Conservation (phyloP, 1,284 basidiomycete genomes). For the Fomitopsis palustris region DNA sequence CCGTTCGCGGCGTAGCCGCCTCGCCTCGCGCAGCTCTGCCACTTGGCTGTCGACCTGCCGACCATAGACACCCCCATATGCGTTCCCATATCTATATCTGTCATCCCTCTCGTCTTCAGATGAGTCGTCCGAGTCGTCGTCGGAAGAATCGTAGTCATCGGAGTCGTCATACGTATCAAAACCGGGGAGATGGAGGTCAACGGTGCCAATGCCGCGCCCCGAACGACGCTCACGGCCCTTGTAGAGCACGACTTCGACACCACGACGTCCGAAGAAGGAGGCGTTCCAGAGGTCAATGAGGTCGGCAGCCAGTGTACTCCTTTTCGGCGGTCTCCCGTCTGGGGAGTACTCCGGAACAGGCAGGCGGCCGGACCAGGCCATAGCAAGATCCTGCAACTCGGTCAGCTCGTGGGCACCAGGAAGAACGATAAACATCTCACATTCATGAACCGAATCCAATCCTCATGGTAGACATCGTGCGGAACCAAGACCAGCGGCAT, state of each 20-base stretch:
- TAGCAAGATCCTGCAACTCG: conserved; percentile 53
- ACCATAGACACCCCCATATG: conserved; percentile 35
- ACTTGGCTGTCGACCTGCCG: conserved; percentile 28
- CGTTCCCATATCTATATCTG: conserved; percentile 29
- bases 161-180: conserved; percentile 40
- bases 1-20: conserved; percentile 45
- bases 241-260: conserved; percentile 70
- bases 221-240: conserved; percentile 73
- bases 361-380: conserved; percentile 70
- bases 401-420: conserved; percentile 5
- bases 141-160: conserved; percentile 29
- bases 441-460: conserved; percentile 75
- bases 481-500: conserved; percentile 69
- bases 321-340: conserved; percentile 48
- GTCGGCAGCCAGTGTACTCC: conserved; percentile 58
- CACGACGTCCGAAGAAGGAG: conserved; percentile 67
- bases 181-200: conserved; percentile 51
- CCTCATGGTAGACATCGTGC: conserved; percentile 74
- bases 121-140: conserved; percentile 29
- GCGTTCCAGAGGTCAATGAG: conserved; percentile 75
- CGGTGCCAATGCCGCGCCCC: conserved; percentile 48
- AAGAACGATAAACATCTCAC: conserved; percentile 35
- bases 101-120: conserved; percentile 39
- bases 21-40: conserved; percentile 43
- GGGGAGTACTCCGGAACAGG: conserved; percentile 50